Conservation (phyloP, 2,329 filamentous ascomycete species). For the Colletotrichum phormii region DNA sequence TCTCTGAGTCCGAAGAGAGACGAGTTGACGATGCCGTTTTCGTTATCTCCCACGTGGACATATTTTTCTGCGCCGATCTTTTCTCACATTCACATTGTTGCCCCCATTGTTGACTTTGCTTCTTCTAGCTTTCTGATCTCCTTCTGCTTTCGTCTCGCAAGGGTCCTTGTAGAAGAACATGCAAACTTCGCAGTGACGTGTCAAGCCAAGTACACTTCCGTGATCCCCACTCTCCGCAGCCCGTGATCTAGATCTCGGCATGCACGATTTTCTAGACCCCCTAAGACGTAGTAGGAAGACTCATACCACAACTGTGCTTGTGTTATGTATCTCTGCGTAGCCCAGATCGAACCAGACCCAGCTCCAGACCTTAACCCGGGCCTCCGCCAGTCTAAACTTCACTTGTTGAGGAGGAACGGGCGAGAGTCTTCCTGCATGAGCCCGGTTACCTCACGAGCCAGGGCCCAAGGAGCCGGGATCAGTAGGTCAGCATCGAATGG, state of each 20-base stretch:
- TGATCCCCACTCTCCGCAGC: background rate
- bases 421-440: background rate
- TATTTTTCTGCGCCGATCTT: background rate
- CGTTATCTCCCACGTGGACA: background rate
- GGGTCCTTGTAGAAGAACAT: background rate
- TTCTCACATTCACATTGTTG: background rate
- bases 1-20: background rate
- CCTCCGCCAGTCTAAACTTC: background rate
- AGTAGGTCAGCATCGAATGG: background rate
- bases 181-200: background rate
- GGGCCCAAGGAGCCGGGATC: background rate
- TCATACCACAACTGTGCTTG: background rate
- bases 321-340: background rate
- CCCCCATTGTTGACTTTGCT: background rate
- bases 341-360: background rate
- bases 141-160: background rate
- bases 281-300: background rate
- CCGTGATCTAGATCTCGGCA: slow-evolving; percentile 5
- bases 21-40: background rate
- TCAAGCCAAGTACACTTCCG: background rate
- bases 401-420: background rate
- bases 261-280: background rate
- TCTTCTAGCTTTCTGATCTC: background rate
- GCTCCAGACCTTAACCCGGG: background rate
- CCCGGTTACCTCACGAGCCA: background rate